phyloP scores from a whole-genome alignment of 371 early-diverging fungal species.

The Rhizopus delemar region DNA sequence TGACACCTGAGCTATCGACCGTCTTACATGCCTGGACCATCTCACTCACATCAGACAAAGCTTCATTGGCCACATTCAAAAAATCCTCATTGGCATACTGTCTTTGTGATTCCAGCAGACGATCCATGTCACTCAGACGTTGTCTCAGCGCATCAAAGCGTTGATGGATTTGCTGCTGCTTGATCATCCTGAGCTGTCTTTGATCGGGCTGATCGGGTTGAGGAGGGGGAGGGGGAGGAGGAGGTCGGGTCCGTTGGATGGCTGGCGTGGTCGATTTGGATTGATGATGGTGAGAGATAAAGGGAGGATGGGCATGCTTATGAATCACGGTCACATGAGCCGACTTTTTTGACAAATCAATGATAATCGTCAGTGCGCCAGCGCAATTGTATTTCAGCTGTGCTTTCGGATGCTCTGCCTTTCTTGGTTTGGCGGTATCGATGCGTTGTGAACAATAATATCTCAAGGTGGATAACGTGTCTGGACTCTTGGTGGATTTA shows the following conservation, averaged over 20 bases:
- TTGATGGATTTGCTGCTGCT: conserved; percentile 34
- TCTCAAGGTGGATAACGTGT: conserved; percentile 47
- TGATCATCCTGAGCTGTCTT: conserved; percentile 16
- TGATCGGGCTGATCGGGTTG: conserved; percentile 19
- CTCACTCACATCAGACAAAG: conserved; percentile 41
- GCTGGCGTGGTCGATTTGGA: conserved; percentile 23
- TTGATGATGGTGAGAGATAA: conserved; percentile 40
- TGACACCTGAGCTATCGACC: conserved; percentile 17
- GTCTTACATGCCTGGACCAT: conserved; percentile 42
- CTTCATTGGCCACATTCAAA: conserved; percentile 39
- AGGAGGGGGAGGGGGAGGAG: not conserved
- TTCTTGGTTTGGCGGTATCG: conserved; percentile 50
- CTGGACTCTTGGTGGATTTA: conserved; percentile 47
- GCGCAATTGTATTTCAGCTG: conserved; percentile 47
- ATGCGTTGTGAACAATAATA: conserved; percentile 54
- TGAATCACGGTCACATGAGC: conserved; percentile 52
- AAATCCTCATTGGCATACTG: conserved; percentile 38
- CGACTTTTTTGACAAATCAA: conserved; percentile 45
- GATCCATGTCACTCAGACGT: conserved; percentile 36
- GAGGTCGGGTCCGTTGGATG: not conserved
- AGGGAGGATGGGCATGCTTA: conserved; percentile 49
- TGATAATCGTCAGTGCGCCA: conserved; percentile 52
- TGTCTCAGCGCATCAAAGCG: conserved; percentile 40
- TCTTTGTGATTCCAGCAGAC: conserved; percentile 39
- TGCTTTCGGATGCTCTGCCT: conserved; percentile 47